Percentiles rank a stretch among this genome's conserved stretches.
Conservation (phyloP, 371 early-diverging fungal genomes). For the Smittium culicis region DNA sequence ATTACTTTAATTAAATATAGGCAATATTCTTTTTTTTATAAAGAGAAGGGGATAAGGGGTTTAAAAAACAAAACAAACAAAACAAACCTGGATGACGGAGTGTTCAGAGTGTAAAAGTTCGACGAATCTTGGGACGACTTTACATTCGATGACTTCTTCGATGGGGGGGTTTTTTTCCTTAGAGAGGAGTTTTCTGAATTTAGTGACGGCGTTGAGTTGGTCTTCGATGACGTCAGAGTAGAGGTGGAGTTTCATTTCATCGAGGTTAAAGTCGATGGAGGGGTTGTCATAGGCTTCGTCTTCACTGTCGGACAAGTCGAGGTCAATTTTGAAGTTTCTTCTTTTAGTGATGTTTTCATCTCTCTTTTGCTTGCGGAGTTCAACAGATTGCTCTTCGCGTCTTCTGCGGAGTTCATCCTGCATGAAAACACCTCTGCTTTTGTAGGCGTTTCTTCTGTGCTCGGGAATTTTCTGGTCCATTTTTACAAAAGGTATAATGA, state of each 20-base stretch:
- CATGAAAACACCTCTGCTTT: slow-evolving; percentile 71
- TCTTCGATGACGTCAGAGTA: slow-evolving; percentile 58
- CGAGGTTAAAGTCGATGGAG: slow-evolving; percentile 2
- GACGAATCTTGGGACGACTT: slow-evolving; percentile 92
- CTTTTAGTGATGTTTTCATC: slow-evolving; percentile 89
- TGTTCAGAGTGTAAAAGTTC: slow-evolving; percentile 74
- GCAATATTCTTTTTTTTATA: too few species aligned
- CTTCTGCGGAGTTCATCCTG: slow-evolving; percentile 86
- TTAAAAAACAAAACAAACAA: neutral
- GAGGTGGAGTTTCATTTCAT: slow-evolving; percentile 32
- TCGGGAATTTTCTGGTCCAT: slow-evolving; percentile 32
- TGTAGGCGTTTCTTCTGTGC: slow-evolving; percentile 57
- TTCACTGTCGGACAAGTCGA: slow-evolving; percentile 57
- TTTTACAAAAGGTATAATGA: too few species aligned
- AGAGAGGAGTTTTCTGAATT: slow-evolving; percentile 92
- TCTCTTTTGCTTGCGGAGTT: slow-evolving; percentile 90
- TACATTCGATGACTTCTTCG: slow-evolving; percentile 85
- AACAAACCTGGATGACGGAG: slow-evolving; percentile 70
- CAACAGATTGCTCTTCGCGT: slow-evolving; percentile 83
- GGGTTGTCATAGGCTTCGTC: slow-evolving; percentile 43
- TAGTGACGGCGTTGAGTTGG: slow-evolving; percentile 73
- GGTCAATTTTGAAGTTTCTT: slow-evolving; percentile 56
- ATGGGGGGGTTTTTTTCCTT: slow-evolving; percentile 98
- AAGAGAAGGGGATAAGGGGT: too few species aligned
- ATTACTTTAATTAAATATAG: too few species aligned